Base-by-base conservation (phyloP, 208 protist species). In the Herpetomonas muscarum region DNA sequence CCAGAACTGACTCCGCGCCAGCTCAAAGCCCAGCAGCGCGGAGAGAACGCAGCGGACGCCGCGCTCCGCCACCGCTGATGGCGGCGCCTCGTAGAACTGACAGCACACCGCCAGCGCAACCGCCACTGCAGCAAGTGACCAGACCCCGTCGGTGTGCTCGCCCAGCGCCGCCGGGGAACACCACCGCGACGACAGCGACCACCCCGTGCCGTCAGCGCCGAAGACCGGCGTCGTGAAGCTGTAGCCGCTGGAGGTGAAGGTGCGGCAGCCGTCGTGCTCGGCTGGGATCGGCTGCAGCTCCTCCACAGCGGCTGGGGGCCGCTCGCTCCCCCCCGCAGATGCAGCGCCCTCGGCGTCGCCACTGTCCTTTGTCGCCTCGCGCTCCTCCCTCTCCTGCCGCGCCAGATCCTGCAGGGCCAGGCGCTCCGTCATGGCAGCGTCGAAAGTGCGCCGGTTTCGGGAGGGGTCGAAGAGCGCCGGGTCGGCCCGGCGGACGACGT, bases 401-500 rank as follows among this genome's bases (percentile, higher is more conserved):
- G n/a, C n/a, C n/a, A n/a, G n/a, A n/a, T n/a, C n/a, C n/a, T n/a
- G n/a, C n/a, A n/a, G n/a, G n/a, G n/a, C n/a, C n/a, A n/a, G n/a
- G n/a, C n/a, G n/a, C n/a, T n/a, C n/a, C n/a, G n/a, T n/a, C 34
- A 13, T 13, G 19, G 22, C 4, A 19, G 5, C 5, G 19, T 46
- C 41, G 30, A 22, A 56, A 24, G 7, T 6, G 32, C 30, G 36
- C 30, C 31, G 32, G 28, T 66, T 42, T 32, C 37, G 44, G 21
- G 30, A 9, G 10, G 53, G 55, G 32, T 47, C 17, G 34, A 64
- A 66, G 19, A 52, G 34, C 10, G 32, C 55, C 2, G 68, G 61
- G 12, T 32, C 46, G 21, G 42, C 1, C 15, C 49, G 44, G 19
- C 67, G 64, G 45, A 73, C 36, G 21, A 61, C 17, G 2, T 15